phyloP scores from a whole-genome alignment of 2,329 filamentous ascomycete species.

The Hypocreales sp. region DNA sequence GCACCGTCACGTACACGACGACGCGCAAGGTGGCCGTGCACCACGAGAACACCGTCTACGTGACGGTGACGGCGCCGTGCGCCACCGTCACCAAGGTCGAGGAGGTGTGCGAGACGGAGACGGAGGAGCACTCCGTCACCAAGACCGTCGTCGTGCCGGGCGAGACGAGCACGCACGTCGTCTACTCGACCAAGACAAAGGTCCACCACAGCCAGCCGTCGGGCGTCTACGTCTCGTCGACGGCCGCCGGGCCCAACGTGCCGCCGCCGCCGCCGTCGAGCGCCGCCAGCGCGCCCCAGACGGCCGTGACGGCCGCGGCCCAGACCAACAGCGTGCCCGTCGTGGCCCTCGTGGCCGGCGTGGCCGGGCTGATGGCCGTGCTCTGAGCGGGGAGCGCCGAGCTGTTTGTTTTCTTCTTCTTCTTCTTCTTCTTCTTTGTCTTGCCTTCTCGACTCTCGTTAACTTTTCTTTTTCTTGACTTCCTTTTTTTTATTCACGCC shows the following conservation, averaged over 20 bases:
- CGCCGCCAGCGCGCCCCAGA: slow-evolving; percentile 10
- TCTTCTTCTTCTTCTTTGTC: neutral
- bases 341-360: slow-evolving; percentile 12
- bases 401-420: neutral
- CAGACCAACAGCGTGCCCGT: slow-evolving; percentile 15
- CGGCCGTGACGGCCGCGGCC: slow-evolving; percentile 10
- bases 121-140: slow-evolving; percentile 28
- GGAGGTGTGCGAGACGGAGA: no score
- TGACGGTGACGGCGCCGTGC: no score
- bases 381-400: slow-evolving; percentile 2
- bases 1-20: no score
- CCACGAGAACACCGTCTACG: no score
- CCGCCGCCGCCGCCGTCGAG: slow-evolving; percentile 4
- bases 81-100: no score
- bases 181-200: slow-evolving; percentile 22
- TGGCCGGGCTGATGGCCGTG: slow-evolving; percentile 4
- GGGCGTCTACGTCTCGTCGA: slow-evolving; percentile 4
- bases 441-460: neutral
- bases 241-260: slow-evolving; percentile 10
- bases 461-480: neutral
- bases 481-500: neutral
- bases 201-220: slow-evolving; percentile 11
- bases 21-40: no score
- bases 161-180: slow-evolving; percentile 19
- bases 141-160: slow-evolving; percentile 22